These are phyloP conservation scores for Arthrobotrys megalospora DNA, from an alignment of 2,329 filamentous ascomycete species.

Conservation along the genomic window DNA sequence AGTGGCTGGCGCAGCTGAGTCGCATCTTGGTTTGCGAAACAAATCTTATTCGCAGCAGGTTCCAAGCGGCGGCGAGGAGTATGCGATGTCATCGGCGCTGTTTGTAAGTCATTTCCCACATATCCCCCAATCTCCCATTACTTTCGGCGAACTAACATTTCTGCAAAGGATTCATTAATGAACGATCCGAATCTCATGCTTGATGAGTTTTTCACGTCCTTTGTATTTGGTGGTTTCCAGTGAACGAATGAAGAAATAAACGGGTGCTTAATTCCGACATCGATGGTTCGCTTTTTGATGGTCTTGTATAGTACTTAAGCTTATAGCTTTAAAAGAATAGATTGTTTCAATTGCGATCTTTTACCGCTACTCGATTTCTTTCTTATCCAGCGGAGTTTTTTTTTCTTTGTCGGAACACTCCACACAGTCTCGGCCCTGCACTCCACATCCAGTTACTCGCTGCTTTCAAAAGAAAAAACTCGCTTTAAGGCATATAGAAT, in stretches of 20 bases:
- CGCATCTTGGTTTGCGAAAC: background rate
- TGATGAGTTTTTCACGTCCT: conserved; percentile 60
- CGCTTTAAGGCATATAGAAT: too few relatives aligned
- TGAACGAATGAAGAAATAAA: conserved; percentile 1
- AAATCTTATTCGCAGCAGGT: conserved; percentile 6
- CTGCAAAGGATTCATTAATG: conserved; percentile 45
- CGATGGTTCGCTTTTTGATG: too few relatives aligned
- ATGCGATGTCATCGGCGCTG: conserved; percentile 40
- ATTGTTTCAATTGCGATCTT: too few relatives aligned
- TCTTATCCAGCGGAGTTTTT: too few relatives aligned
- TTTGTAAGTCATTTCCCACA: conserved; percentile 31
- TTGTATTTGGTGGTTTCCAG: conserved; percentile 57
- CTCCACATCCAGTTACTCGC: too few relatives aligned
- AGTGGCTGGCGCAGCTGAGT: background rate
- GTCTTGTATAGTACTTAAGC: too few relatives aligned
- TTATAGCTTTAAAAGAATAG: too few relatives aligned
- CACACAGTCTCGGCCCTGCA: too few relatives aligned
- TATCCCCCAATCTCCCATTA: background rate
- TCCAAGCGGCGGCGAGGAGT: background rate
- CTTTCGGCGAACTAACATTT: conserved; percentile 4
- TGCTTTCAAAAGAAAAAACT: too few relatives aligned
- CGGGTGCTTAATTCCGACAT: background rate
- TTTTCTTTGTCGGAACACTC: too few relatives aligned
- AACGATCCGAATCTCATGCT: conserved; percentile 59
- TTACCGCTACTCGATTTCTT: too few relatives aligned